Percentiles rank a stretch among this genome's conserved stretches.
These are phyloP conservation scores for Ophiocordyceps australis DNA, from an alignment of 2,329 filamentous ascomycete species.

Conservation along the genomic window DNA sequence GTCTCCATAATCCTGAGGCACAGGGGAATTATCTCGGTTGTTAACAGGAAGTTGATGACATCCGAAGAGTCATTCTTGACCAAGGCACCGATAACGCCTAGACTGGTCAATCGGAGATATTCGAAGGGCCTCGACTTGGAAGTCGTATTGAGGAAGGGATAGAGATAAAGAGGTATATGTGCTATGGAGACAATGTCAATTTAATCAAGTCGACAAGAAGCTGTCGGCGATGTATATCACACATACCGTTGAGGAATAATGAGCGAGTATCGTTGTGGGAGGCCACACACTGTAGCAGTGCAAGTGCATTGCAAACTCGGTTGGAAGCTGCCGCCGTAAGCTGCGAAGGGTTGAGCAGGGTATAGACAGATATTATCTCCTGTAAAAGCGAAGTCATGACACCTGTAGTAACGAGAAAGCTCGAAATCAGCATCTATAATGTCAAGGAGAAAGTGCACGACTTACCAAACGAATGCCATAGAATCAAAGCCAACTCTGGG, in stretches of 20 bases:
- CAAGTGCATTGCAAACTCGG: slow-evolving; percentile 90
- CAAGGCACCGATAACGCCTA: slow-evolving; percentile 89
- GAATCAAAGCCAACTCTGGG: slow-evolving; percentile 81
- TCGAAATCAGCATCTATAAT: not conserved
- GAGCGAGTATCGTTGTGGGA: slow-evolving; percentile 93
- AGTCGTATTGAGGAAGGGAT: slow-evolving; percentile 95
- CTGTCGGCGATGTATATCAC: not conserved
- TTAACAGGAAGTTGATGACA: slow-evolving; percentile 96
- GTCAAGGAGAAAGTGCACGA: slow-evolving; percentile 2
- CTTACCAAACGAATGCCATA: slow-evolving; percentile 97
- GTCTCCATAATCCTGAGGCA: slow-evolving; percentile 99
- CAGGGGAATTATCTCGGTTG: slow-evolving; percentile 94
- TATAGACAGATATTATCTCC: slow-evolving; percentile 98
- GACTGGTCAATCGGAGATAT: slow-evolving; percentile 85
- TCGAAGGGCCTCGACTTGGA: slow-evolving; percentile 97
- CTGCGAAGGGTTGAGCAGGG: slow-evolving; percentile 87
- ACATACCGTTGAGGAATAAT: slow-evolving; percentile 76
- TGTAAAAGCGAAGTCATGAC: slow-evolving; percentile 97
- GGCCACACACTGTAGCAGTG: slow-evolving; percentile 88
- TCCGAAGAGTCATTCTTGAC: slow-evolving; percentile 98
- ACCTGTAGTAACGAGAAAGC: slow-evolving; percentile 28
- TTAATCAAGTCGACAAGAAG: slow-evolving; percentile 1
- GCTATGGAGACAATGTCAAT: slow-evolving; percentile 30
- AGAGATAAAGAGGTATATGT: slow-evolving; percentile 93
- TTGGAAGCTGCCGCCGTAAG: slow-evolving; percentile 95